A percentile compares a stretch with the other conserved stretches of the same genome.
Conservation (phyloP, 2,329 filamentous ascomycete genomes). For the Scedosporium aurantiacum region DNA sequence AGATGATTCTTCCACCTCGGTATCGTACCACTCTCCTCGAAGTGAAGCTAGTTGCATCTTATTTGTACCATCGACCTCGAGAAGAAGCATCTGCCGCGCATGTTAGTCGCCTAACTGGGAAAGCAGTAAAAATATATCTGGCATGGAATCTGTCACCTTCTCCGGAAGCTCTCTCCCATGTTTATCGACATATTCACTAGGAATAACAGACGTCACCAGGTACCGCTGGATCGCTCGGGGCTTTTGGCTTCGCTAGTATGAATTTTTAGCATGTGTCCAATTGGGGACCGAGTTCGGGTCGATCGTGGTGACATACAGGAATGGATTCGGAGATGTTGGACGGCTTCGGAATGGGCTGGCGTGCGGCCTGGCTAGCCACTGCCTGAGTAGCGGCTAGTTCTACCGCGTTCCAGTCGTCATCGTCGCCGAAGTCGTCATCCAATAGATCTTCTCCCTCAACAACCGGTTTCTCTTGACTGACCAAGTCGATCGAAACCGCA, state of each 20-base stretch:
- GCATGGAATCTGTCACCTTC: constrained; percentile 47
- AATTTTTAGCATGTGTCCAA: neutral
- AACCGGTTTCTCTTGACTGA: constrained; percentile 7
- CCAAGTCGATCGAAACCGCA: neutral
- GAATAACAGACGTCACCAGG: constrained; percentile 62
- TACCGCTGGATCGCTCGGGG: constrained; percentile 76
- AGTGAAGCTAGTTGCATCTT: constrained; percentile 59
- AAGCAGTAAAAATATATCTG: neutral
- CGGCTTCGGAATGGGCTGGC: neutral
- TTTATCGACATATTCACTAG: constrained; percentile 55
- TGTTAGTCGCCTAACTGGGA: constrained; percentile 9
- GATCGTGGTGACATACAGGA: constrained; percentile 5
- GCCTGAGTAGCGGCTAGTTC: constrained; percentile 65
- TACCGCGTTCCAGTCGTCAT: constrained; percentile 66
- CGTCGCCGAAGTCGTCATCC: constrained; percentile 49
- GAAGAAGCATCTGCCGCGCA: constrained; percentile 57
- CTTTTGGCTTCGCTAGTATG: constrained; percentile 51
- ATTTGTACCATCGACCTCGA: constrained; percentile 66
- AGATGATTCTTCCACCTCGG: constrained; percentile 59
- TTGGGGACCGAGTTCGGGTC: neutral
- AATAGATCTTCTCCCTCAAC: constrained; percentile 15
- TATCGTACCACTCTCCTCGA: constrained; percentile 79
- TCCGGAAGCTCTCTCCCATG: constrained; percentile 51
- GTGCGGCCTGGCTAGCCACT: constrained; percentile 12
- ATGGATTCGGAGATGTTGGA: constrained; percentile 1